Percentiles rank a stretch among this genome's conserved stretches.
phyloP scores from a whole-genome alignment of 352 stramenopile species.

The Pythium folliculosum region DNA sequence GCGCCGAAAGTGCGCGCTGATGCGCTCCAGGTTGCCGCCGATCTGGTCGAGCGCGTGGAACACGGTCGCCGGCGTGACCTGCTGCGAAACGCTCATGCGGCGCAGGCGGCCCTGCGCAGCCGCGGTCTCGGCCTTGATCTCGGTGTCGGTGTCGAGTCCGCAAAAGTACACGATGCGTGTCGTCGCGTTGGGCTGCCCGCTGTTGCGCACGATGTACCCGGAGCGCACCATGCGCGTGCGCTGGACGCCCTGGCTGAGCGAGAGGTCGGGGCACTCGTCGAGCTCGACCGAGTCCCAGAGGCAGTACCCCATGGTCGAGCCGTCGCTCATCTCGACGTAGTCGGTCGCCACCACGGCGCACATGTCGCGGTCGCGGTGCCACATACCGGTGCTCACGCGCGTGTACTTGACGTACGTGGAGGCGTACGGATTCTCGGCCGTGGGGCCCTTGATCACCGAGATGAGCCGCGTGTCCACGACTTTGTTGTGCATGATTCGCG shows the following conservation, averaged over 20 bases:
- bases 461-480: conserved; percentile 45
- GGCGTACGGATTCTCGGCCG: conserved; percentile 33
- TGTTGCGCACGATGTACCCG: conserved; percentile 35
- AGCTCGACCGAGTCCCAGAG: conserved; percentile 29
- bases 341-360: conserved; percentile 22
- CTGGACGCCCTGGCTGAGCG: conserved; percentile 26
- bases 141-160: conserved; percentile 14
- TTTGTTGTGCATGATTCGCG: conserved; percentile 47
- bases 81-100: conserved; percentile 12
- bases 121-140: conserved; percentile 13
- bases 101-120: not conserved
- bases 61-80: conserved; percentile 6
- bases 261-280: conserved; percentile 24
- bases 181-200: conserved; percentile 26
- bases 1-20: conserved; percentile 25
- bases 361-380: conserved; percentile 34
- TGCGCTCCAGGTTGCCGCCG: conserved; percentile 17
- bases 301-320: conserved; percentile 27
- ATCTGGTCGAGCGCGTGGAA: conserved; percentile 25
- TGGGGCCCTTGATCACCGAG: conserved; percentile 29
- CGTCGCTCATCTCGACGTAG: conserved; percentile 16
- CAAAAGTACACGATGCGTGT: conserved; percentile 27
- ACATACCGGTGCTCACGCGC: conserved; percentile 14
- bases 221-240: conserved; percentile 26
- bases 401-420: conserved; percentile 49